Conservation (phyloP, 164 flowering plant species). For the Buxus sempervirens region DNA sequence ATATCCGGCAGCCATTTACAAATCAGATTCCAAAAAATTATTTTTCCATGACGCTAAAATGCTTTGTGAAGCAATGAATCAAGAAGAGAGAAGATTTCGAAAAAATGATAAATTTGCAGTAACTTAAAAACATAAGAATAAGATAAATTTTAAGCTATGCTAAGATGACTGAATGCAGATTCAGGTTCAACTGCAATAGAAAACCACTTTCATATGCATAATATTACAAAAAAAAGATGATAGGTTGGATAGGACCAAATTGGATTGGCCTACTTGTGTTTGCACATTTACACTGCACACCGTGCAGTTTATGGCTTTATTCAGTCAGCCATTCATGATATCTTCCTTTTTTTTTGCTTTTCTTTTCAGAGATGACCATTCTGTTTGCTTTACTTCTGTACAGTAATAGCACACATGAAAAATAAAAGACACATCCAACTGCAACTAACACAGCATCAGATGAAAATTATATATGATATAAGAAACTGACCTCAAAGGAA, state of each 20-base stretch:
- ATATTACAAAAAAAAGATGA: not conserved
- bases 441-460: not conserved
- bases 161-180: not conserved
- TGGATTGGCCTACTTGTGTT: not conserved
- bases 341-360: not conserved
- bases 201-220: not conserved
- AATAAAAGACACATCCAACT: not conserved
- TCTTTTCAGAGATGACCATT: not conserved
- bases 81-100: not conserved
- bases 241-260: not conserved
- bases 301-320: not conserved
- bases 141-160: not conserved
- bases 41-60: not conserved
- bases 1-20: not conserved
- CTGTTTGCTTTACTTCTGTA: not conserved
- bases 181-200: not conserved
- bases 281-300: not conserved
- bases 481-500: constrained; percentile 64
- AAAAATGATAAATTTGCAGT: not conserved
- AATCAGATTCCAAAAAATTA: not conserved
- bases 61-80: not conserved
- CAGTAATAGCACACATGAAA: not conserved
- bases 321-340: not conserved
- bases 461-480: not conserved
- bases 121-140: not conserved